Evolutionary conservation across 2,329 filamentous ascomycete species (phyloP), one percentile per base, ranked within the genome.

Genomic region (Zopfia rhizophila): DNA sequence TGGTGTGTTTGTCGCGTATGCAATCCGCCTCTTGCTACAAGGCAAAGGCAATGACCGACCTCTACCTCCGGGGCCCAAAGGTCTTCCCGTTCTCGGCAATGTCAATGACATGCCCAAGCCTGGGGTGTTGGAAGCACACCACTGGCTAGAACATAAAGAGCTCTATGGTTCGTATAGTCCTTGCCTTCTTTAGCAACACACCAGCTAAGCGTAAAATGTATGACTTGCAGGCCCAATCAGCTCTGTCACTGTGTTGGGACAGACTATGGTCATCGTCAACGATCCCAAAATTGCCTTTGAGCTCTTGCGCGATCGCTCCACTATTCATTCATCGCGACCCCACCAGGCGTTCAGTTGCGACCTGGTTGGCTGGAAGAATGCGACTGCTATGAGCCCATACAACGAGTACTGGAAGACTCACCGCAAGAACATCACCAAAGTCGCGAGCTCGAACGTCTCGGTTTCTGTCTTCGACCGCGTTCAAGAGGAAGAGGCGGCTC

Each of bases 1-100:
- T 17, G 45, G 48, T 28, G 16, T 53, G 14, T 12, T 48, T 36
- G 42, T 21, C 7, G 49, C 46, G 21, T 59, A 58, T 22, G 13
- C 55, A 5, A 38, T 57, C 18, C 46, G 48, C 14, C 45, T 40
- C 25, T 27, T 55, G 21, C 38, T 41, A 11, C 47, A 33, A 6
- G 31, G 32, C 4, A 51, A 51, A 3, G 50, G 37, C 10, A 24
- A 53, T 43, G 51, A 28, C 5, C 45, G 43, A n/a, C 60, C 66
- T 2, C 59, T 80, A 0, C 81, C 79, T 1, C 81, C 80, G 1
- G 81, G 81, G 0, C 81, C 81, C 0, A 78, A 69, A 25, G 72
- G 71, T 0, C 57, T 77, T 5, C 78, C 78, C 0, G 11, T 83
- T 0, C 21, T 83, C 3, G 81, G 81, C 3, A 83, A 82, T 53